These are phyloP conservation scores for Gynochthodes officinalis DNA, from an alignment of 257 asterid species.

Conservation along the genomic window DNA sequence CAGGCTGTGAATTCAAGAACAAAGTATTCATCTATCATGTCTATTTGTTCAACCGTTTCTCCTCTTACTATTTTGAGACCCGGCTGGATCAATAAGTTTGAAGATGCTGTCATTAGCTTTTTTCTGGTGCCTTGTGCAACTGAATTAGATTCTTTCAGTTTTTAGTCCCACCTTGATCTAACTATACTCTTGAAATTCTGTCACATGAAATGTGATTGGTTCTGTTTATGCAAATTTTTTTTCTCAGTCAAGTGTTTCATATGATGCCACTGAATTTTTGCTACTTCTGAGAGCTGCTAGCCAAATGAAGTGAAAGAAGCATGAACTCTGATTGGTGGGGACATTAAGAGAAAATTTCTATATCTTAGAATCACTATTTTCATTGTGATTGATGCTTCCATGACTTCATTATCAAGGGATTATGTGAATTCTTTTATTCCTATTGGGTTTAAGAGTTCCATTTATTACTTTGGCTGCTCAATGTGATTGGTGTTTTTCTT, in stretches of 20 bases:
- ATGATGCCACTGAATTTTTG: too few species aligned
- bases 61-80: too few species aligned
- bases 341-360: neutral
- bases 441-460: neutral
- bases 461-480: neutral
- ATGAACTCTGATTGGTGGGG: neutral
- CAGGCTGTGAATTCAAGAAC: neutral
- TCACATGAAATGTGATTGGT: neutral
- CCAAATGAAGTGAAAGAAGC: too few species aligned
- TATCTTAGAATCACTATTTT: neutral
- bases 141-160: neutral
- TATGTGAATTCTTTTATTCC: neutral
- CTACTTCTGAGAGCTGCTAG: too few species aligned
- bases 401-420: neutral
- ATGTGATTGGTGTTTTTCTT: neutral
- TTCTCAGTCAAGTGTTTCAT: conserved; percentile 1
- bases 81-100: conserved; percentile 3
- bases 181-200: neutral
- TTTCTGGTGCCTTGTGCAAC: neutral
- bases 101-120: neutral
- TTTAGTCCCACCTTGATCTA: neutral
- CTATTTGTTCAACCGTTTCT: neutral
- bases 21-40: neutral
- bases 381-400: neutral
- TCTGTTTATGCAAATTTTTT: neutral